phyloP scores from a whole-genome alignment of 2,329 filamentous ascomycete species.

The Pestalotiopsis sp. region DNA sequence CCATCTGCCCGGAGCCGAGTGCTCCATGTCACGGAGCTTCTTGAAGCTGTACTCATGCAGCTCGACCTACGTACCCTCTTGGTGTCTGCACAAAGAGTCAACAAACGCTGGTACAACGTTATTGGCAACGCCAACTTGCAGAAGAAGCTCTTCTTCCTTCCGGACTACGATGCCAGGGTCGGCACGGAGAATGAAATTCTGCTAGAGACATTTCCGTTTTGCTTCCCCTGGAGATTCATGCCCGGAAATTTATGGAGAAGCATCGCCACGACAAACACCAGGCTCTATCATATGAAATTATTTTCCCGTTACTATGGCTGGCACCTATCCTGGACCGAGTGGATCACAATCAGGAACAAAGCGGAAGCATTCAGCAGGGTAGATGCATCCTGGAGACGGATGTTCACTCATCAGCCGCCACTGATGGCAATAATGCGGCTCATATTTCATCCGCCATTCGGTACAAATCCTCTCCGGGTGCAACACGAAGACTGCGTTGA shows the following conservation, averaged over 20 bases:
- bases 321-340: background rate
- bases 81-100: background rate
- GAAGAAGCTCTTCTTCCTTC: background rate
- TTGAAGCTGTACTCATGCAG: background rate
- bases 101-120: background rate
- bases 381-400: background rate
- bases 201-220: background rate
- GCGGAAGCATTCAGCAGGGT: background rate
- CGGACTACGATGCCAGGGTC: background rate
- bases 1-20: background rate
- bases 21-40: background rate
- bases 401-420: conserved; percentile 3
- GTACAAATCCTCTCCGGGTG: no score
- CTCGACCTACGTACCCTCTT: background rate
- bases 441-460: no score
- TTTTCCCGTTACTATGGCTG: no score
- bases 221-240: no score
- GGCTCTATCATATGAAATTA: no score
- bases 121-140: background rate
- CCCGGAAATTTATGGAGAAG: no score
- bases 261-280: no score
- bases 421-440: background rate
- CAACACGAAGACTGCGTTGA: background rate
- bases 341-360: background rate
- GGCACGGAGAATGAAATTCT: background rate